phyloP scores from a whole-genome alignment of 352 stramenopile genomes.

The Globisporangium splendens region DNA sequence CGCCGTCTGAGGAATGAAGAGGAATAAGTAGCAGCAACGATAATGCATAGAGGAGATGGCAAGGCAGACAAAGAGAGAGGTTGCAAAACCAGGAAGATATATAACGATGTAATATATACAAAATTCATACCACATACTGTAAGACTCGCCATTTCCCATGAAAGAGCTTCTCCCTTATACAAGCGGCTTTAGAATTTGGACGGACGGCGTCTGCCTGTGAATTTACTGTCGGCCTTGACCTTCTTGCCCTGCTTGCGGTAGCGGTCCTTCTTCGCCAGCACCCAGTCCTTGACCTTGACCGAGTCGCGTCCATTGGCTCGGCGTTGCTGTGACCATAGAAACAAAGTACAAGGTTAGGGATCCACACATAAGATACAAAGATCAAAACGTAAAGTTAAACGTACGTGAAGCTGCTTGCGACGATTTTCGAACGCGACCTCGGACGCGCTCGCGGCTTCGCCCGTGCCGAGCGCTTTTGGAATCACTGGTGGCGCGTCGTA shows the following conservation, averaged over 20 bases:
- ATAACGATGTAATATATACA: slow-evolving; percentile 64
- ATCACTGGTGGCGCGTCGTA: slow-evolving; percentile 76
- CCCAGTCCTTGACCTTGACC: slow-evolving; percentile 92
- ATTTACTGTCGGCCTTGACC: slow-evolving; percentile 97
- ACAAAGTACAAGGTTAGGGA: too few species aligned
- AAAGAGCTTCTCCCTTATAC: not conserved
- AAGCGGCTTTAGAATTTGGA: slow-evolving; percentile 89
- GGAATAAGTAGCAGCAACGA: slow-evolving; percentile 11
- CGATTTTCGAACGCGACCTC: slow-evolving; percentile 67
- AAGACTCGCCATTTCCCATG: not conserved
- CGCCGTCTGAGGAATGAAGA: not conserved
- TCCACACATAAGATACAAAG: not conserved
- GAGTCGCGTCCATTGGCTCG: slow-evolving; percentile 46
- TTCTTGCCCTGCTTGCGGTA: slow-evolving; percentile 98
- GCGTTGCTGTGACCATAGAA: slow-evolving; percentile 29
- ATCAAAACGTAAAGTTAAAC: slow-evolving; percentile 11
- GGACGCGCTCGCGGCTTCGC: slow-evolving; percentile 28
- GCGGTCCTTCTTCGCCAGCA: slow-evolving; percentile 97
- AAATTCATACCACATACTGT: slow-evolving; percentile 6
- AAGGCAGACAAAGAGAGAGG: slow-evolving; percentile 14
- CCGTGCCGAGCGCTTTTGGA: slow-evolving; percentile 77
- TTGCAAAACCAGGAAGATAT: slow-evolving; percentile 16
- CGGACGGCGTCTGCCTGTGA: slow-evolving; percentile 95
- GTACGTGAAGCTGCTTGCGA: slow-evolving; percentile 49
- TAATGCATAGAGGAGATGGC: slow-evolving; percentile 15